A percentile compares a stretch with the other conserved stretches of the same genome.
These are phyloP conservation scores for Capsicum chinense DNA, from an alignment of 257 asterid species.

Conservation along the genomic window DNA sequence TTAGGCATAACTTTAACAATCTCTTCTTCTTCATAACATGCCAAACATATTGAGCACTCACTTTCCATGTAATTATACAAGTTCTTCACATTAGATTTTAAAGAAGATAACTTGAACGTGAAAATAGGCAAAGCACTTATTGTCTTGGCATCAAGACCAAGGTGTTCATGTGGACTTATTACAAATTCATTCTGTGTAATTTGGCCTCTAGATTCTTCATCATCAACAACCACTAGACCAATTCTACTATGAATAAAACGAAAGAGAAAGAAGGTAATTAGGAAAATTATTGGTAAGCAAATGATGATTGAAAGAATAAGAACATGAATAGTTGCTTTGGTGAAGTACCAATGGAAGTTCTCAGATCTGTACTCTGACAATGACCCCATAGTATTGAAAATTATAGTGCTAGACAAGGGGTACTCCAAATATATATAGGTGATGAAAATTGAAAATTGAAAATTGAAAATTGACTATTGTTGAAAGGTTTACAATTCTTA, in stretches of 20 bases:
- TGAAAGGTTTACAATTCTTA: too few species aligned
- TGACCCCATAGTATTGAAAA: background rate
- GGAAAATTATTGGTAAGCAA: background rate
- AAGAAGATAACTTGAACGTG: constrained; percentile 4
- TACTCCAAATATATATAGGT: background rate
- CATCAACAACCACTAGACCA: background rate
- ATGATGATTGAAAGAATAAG: background rate
- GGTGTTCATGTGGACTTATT: background rate
- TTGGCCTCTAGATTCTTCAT: background rate
- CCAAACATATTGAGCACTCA: constrained; percentile 37
- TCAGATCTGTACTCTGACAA: background rate
- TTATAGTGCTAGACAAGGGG: background rate
- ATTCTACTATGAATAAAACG: background rate
- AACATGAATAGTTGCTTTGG: too few species aligned
- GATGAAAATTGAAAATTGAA: background rate
- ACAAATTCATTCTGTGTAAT: background rate
- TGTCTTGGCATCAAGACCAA: constrained; percentile 33
- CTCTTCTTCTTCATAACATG: constrained; percentile 35
- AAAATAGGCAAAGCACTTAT: constrained; percentile 37
- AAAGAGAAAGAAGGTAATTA: background rate
- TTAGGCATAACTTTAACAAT: constrained; percentile 32
- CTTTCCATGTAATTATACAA: background rate
- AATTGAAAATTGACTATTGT: background rate
- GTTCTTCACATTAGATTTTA: background rate
- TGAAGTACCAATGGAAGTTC: constrained; percentile 11